A percentile compares a stretch with the other conserved stretches of the same genome.
phyloP scores from a whole-genome alignment of 208 protist species.

The Leishmania arabica region DNA sequence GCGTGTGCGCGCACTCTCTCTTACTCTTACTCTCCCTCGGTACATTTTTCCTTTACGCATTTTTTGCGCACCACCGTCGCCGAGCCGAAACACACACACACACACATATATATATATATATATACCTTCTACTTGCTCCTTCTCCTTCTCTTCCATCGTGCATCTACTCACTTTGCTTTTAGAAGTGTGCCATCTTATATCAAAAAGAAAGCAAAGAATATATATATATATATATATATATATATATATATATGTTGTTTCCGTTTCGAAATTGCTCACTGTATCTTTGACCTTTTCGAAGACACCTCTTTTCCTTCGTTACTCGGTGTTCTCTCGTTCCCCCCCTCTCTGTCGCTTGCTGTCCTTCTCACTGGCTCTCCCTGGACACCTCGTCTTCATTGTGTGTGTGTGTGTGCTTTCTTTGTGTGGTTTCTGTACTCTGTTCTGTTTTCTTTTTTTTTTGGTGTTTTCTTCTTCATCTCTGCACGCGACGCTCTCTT shows the following conservation, averaged over 20 bases:
- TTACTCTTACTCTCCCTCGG: not conserved
- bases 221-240: no score
- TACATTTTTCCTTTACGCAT: not conserved
- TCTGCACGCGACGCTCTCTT: not conserved
- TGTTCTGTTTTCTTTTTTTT: not conserved
- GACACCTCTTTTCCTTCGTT: not conserved
- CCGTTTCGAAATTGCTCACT: not conserved
- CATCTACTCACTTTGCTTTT: not conserved
- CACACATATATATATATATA: no score
- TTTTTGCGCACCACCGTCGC: not conserved
- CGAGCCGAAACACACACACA: not conserved
- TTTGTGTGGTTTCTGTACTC: not conserved
- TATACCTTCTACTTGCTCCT: not conserved
- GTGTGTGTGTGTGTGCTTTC: not conserved
- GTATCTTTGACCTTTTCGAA: not conserved
- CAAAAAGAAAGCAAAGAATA: no score
- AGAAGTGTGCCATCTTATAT: not conserved
- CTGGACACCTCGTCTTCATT: not conserved
- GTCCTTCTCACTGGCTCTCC: not conserved
- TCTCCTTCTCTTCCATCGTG: not conserved
- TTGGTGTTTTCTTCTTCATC: not conserved
- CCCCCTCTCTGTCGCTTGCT: not conserved
- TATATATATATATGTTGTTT: no score
- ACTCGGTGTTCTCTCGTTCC: not conserved
- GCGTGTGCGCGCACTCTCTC: not conserved